Evolutionary conservation across 768 basidiomycete species (phyloP), one percentile per base, ranked within the genome.

Genomic region (Leccinellum luteum): DNA sequence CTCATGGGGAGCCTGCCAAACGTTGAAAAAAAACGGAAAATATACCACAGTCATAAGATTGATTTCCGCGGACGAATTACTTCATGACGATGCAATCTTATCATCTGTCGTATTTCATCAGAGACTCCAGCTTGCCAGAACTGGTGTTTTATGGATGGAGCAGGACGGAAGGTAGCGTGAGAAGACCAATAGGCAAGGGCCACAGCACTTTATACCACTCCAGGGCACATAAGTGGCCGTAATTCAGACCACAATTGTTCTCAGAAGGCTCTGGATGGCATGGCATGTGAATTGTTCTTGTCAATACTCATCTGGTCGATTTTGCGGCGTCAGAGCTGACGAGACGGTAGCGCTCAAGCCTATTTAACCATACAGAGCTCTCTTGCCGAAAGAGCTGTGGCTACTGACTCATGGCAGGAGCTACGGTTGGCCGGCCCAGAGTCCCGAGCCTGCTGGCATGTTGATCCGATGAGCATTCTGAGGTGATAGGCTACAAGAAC

Each of bases 111-210:
- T 55, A 56, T 51, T 57, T 41, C 27, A 64, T 67, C 55, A 59
- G 21, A 34, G 45, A 47, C 17, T 54, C 52, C 27, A 48, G 58
- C 48, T 47, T 55, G 61, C 52, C 49, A 58, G 43, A n/a, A 51
- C 49, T 50, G 12, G 56, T n/a, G 31, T 25, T 47, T 55, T 57
- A n/a, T 50, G 10, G 60, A 57, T 49, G 62, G 47, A 59, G 55
- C 27, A 55, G 59, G 47, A 63, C 44, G 41, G 32, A 56, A 28
- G 44, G 56, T 19, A 55, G 57, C 61, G 66, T 67, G 66, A 60
- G 66, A 66, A 63, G 58, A 31, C 54, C 6, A 6, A 4, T 47
- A 19, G 41, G 31, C 12, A 13, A 56, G 21, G 34, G 25, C 30
- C 31, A 53, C 51, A 50, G 50, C 64, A 58, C 52, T 63, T 47